Evolutionary conservation across 2,329 filamentous ascomycete genomes (phyloP).

Genomic region (Trichophyton simii): DNA sequence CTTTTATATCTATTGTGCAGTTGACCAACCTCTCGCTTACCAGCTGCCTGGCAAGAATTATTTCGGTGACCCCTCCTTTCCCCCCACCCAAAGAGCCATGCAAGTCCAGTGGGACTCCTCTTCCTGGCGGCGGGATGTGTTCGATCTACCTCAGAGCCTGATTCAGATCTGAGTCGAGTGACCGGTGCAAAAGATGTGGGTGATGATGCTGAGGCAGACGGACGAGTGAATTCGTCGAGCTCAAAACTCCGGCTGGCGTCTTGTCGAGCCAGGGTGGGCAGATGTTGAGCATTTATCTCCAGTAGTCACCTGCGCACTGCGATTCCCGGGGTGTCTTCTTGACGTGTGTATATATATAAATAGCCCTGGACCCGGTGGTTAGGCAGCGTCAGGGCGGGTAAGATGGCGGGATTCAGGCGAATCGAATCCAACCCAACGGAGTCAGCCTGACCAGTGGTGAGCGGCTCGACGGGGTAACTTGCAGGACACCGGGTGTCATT

Average conservation of each 20-base stretch:
- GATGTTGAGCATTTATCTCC: background rate
- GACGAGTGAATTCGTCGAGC: constrained; percentile 13
- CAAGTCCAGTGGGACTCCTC: background rate
- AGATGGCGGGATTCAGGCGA: background rate
- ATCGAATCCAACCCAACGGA: background rate
- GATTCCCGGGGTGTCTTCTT: background rate
- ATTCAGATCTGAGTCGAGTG: background rate
- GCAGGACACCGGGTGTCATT: background rate
- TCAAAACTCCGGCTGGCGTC: constrained; percentile 10
- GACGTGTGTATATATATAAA: background rate
- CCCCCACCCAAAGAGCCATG: constrained; percentile 3
- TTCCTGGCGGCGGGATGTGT: background rate
- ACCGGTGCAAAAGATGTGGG: background rate
- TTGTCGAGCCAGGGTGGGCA: constrained; percentile 11
- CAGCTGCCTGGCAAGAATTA: background rate
- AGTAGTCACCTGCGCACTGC: background rate
- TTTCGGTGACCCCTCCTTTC: background rate
- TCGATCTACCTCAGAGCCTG: background rate
- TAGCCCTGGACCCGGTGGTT: background rate
- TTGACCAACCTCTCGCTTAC: background rate
- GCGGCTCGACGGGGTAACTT: background rate
- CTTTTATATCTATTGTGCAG: background rate
- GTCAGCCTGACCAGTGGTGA: constrained; percentile 1
- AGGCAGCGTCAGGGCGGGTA: background rate
- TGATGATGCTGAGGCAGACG: background rate